Evolutionary conservation across 2,329 filamentous ascomycete species (phyloP), one percentile per base, ranked within the genome.

Genomic region (Aspergillus novofumigatus): DNA sequence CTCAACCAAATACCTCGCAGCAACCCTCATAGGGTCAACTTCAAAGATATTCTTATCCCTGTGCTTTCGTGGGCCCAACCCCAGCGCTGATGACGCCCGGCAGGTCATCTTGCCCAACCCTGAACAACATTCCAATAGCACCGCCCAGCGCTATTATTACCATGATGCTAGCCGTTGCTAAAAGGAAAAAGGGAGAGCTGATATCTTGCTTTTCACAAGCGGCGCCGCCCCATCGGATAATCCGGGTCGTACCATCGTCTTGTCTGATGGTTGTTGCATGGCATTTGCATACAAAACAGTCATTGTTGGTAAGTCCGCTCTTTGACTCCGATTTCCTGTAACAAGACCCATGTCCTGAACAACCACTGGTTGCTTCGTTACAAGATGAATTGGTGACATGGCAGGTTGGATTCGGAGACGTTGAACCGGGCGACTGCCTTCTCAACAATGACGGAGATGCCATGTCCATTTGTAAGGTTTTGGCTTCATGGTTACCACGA

Each of bases 51-150:
- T 44, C 11, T 58, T 70, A 77, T 61, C 74, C 80, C 65, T 79
- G 77, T 56, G 69, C 64, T 52, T 71, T 91, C 35, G 86, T 81
- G 57, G 86, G 84, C 62, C 88, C 90, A 41, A 99, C 93, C 62
- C 94, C 94, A 50, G 94, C 94, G n/a, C 92, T 91, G 73, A 99
- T 92, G 8, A 99, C 93, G 66, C 92, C 92, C 0, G 94, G 94
- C 62, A 97, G 80, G 76, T 92, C 89, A 78, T 96, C 87, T 72
- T 89, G 85, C 35, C 93, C 94, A 68, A 97, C 90, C 61, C 80
- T 87, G 75, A 88, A 94, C 54, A 99, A 75, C 81, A 96, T 79
- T 5, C 87, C 86, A 65, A 97, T 87, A 10, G 85, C 86, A 71
- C 89, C 87, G 41, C 80, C 81, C 28, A 95, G 77, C 41, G 90